Conservation (phyloP, 106 monocot species). For the Narthecium ossifragum region DNA sequence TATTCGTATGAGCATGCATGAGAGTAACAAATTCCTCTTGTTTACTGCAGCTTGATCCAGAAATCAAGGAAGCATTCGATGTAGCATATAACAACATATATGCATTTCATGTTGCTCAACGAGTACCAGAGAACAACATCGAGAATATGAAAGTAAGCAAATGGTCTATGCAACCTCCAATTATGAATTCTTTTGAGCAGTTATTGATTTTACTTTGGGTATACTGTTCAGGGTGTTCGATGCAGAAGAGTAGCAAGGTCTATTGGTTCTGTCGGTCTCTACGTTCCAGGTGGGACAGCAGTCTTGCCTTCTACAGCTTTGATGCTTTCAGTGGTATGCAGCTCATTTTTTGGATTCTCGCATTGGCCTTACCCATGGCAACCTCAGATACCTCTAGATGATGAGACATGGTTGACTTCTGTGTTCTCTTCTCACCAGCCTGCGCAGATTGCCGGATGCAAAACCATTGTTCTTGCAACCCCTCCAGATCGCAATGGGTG, state of each 20-base stretch:
- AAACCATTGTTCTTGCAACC: constrained; percentile 94
- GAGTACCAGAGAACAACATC: constrained; percentile 48
- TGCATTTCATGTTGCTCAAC: constrained; percentile 88
- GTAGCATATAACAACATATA: constrained; percentile 94
- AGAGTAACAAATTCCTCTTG: too few relatives aligned
- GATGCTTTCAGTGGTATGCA: constrained; percentile 91
- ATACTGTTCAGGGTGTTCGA: constrained; percentile 68
- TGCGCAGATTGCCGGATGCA: constrained; percentile 95
- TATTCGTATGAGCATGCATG: too few relatives aligned
- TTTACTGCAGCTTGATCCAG: constrained; percentile 95
- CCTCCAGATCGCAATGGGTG: constrained; percentile 78
- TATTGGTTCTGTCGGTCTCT: constrained; percentile 86
- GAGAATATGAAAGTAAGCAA: constrained; percentile 89
- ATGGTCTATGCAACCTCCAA: too few relatives aligned
- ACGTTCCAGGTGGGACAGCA: constrained; percentile 98
- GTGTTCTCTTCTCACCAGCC: constrained; percentile 47
- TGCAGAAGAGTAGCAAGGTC: constrained; percentile 91
- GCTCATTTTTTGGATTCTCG: constrained; percentile 1
- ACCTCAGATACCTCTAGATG: neutral
- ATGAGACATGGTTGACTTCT: constrained; percentile 14
- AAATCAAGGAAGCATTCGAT: constrained; percentile 84
- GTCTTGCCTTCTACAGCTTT: constrained; percentile 96
- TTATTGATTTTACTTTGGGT: constrained; percentile 7
- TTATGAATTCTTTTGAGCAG: too few relatives aligned
- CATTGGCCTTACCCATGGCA: neutral